phyloP scores from a whole-genome alignment of 495 filamentous ascomycete genomes.

The Neurospora cerealis region DNA sequence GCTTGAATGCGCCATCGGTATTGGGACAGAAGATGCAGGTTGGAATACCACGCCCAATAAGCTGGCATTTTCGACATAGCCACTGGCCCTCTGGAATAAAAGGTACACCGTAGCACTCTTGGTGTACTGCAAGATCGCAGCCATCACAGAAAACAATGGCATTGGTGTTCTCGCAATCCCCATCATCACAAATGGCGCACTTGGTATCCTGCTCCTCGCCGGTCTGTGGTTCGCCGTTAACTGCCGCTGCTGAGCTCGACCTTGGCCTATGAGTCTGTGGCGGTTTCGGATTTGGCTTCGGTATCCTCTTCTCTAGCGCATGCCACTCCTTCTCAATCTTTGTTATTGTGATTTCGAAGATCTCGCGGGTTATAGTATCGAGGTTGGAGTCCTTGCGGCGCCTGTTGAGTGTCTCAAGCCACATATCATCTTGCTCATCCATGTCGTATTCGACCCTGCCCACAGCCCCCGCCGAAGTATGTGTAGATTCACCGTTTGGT shows the following conservation, averaged over 20 bases:
- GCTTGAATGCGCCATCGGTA: conserved; percentile 95
- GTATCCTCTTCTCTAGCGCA: conserved; percentile 88
- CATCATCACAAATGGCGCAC: conserved; percentile 95
- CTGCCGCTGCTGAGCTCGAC: conserved; percentile 83
- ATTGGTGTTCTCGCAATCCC: conserved; percentile 98
- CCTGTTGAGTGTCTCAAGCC: conserved; percentile 77
- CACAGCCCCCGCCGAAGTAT: conserved; percentile 32
- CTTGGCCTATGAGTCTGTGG: conserved; percentile 84
- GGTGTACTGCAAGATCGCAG: conserved; percentile 94
- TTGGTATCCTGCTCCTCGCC: conserved; percentile 96
- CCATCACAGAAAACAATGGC: conserved; percentile 99
- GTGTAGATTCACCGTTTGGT: conserved; percentile 48
- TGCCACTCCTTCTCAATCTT: conserved; percentile 99
- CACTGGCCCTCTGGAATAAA: conserved; percentile 99
- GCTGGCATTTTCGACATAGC: conserved; percentile 93
- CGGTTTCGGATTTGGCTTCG: conserved; percentile 90
- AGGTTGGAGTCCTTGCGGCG: conserved; percentile 61
- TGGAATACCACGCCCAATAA: conserved; percentile 83
- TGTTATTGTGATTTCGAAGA: conserved; percentile 96
- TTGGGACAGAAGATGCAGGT: conserved; percentile 99
- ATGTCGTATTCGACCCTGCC: conserved; percentile 96
- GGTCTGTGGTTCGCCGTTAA: conserved; percentile 77
- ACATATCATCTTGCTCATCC: conserved; percentile 98
- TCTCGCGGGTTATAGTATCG: conserved; percentile 76
- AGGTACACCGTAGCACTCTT: conserved; percentile 98